Conservation (phyloP, 2,329 filamentous ascomycete genomes). For the Fusarium sp. region DNA sequence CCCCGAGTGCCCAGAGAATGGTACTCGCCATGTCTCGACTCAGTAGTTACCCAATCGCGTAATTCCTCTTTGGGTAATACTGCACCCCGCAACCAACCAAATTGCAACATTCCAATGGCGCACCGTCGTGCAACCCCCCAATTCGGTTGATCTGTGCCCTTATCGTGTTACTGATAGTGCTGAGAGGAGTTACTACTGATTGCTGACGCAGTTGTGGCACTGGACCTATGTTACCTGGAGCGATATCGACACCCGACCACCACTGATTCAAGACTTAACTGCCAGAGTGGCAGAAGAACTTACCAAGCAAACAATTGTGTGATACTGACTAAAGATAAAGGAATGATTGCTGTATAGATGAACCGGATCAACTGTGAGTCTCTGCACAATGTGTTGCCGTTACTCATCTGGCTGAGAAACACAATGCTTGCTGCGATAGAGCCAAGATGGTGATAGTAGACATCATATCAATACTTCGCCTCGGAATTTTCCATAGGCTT, state of each 20-base stretch:
- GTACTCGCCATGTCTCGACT: neutral
- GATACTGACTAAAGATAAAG: too few relatives aligned
- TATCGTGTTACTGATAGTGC: accelerated
- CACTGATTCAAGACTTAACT: neutral
- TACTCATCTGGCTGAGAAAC: neutral
- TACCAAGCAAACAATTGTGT: too few relatives aligned
- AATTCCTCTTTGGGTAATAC: slow-evolving; percentile 15
- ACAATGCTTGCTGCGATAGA: too few relatives aligned
- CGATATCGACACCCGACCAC: neutral
- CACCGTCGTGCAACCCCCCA: too few relatives aligned
- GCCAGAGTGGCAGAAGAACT: accelerated
- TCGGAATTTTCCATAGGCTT: accelerated
- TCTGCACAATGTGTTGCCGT: neutral
- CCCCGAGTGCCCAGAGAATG: neutral
- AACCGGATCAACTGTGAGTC: neutral
- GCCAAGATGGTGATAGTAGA: accelerated
- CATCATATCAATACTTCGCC: accelerated
- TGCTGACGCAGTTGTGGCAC: neutral
- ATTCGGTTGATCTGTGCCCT: too few relatives aligned
- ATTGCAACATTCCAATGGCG: neutral
- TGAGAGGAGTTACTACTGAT: neutral
- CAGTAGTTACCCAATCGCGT: neutral
- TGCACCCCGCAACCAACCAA: neutral
- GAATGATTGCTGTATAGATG: neutral
- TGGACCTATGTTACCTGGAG: accelerated